Percentiles rank a stretch among this genome's conserved stretches.
These are phyloP conservation scores for Coriaria nepalensis DNA, from an alignment of 306 rosid genomes.

Conservation along the genomic window DNA sequence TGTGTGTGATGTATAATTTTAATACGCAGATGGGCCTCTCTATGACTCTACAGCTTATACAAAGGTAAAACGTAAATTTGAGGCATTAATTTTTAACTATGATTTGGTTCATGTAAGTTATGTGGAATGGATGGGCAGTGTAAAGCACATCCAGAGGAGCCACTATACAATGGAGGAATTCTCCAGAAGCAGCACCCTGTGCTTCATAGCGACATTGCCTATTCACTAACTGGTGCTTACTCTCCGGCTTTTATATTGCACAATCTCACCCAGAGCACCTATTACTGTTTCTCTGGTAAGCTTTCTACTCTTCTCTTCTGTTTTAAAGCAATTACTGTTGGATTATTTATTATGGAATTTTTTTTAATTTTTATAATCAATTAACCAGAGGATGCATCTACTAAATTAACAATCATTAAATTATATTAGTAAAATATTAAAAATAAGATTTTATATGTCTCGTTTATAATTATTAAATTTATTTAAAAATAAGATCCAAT, in stretches of 20 bases:
- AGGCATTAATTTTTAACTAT: neutral
- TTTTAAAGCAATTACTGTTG: neutral
- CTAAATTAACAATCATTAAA: no score
- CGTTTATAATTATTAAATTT: no score
- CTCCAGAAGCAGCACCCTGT: slow-evolving; percentile 14
- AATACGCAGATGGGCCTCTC: slow-evolving; percentile 65
- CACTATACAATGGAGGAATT: slow-evolving; percentile 68
- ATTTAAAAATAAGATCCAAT: no score
- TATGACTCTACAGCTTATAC: slow-evolving; percentile 76
- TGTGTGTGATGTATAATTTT: neutral
- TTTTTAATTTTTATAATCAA: no score
- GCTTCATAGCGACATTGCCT: slow-evolving; percentile 1
- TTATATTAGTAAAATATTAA: no score
- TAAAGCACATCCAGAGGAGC: slow-evolving; percentile 36
- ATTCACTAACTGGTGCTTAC: slow-evolving; percentile 3
- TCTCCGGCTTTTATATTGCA: slow-evolving; percentile 32
- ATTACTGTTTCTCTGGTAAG: slow-evolving; percentile 62
- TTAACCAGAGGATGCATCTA: no score
- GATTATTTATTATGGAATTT: no score
- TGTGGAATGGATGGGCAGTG: slow-evolving; percentile 34
- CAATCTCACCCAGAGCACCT: slow-evolving; percentile 40
- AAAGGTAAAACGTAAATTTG: slow-evolving; percentile 29
- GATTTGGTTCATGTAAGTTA: neutral
- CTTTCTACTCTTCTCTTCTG: slow-evolving; percentile 1
- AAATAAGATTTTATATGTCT: no score